These are phyloP conservation scores for Solanum commersonii DNA, from an alignment of 257 asterid genomes.

Conservation along the genomic window DNA sequence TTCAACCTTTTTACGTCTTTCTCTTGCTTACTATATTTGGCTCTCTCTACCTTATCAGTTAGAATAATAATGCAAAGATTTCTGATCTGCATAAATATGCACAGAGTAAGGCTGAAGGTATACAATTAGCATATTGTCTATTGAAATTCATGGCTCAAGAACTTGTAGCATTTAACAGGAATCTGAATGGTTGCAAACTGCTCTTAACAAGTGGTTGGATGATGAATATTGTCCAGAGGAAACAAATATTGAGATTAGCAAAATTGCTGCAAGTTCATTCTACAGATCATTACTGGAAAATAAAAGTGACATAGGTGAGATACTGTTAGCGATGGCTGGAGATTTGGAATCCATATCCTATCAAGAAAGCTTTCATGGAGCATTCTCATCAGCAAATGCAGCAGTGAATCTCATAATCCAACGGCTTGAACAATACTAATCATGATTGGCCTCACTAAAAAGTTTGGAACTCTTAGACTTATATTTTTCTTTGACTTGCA, in stretches of 20 bases:
- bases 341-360: slow-evolving; percentile 77
- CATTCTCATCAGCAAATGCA: slow-evolving; percentile 89
- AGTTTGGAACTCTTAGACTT: background rate
- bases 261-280: slow-evolving; percentile 56
- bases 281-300: slow-evolving; percentile 51
- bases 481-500: background rate
- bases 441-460: background rate
- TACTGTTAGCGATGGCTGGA: slow-evolving; percentile 58
- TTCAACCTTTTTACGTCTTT: background rate
- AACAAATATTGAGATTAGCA: slow-evolving; percentile 66
- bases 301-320: slow-evolving; percentile 65
- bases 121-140: background rate
- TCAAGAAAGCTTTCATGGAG: slow-evolving; percentile 96
- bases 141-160: slow-evolving; percentile 1
- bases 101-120: background rate
- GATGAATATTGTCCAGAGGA: slow-evolving; percentile 90
- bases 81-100: background rate
- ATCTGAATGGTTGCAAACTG: slow-evolving; percentile 71
- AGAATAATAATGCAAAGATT: background rate
- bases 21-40: background rate
- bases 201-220: slow-evolving; percentile 81
- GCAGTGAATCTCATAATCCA: slow-evolving; percentile 66
- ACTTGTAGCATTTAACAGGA: slow-evolving; percentile 31
- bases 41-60: background rate
- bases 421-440: slow-evolving; percentile 35